These are phyloP conservation scores for Scenedesmus sp. DNA, from an alignment of 163 green algal species.

Conservation along the genomic window DNA sequence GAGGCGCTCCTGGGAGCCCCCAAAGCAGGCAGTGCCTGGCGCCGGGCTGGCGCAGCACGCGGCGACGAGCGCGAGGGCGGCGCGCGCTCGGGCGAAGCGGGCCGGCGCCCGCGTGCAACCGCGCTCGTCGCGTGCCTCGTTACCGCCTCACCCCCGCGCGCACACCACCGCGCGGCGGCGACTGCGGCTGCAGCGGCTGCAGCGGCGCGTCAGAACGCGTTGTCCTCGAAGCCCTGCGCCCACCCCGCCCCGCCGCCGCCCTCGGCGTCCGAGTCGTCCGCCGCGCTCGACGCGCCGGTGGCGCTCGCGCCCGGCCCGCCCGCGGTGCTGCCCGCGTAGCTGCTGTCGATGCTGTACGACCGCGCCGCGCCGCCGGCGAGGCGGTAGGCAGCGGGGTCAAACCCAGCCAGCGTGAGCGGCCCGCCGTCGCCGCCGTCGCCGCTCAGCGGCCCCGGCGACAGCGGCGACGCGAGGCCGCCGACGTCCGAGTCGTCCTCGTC, in stretches of 20 bases:
- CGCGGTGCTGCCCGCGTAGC: conserved; percentile 17
- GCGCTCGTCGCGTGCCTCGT: no score
- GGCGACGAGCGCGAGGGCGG: no score
- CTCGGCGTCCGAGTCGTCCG: conserved; percentile 27
- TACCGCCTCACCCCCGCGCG: no score
- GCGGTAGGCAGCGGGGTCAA: conserved; percentile 13
- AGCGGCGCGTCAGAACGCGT: conserved; percentile 52
- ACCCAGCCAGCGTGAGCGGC: background rate
- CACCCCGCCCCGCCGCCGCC: background rate
- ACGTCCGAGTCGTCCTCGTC: conserved; percentile 35
- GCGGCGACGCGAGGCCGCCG: background rate
- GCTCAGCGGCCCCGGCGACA: background rate
- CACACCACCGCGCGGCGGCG: no score
- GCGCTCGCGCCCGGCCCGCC: background rate
- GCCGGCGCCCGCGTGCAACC: no score
- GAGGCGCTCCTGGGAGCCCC: no score
- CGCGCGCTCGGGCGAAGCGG: no score
- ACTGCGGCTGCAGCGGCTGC: no score
- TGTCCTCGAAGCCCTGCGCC: conserved; percentile 37
- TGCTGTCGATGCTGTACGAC: conserved; percentile 34
- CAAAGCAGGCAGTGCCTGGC: no score
- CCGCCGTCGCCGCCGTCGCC: background rate
- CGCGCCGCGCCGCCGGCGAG: background rate
- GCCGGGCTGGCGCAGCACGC: no score
- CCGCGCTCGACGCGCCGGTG: conserved; percentile 7